Base-by-base conservation (phyloP, 495 filamentous ascomycete genomes). In the Lasiosphaeriaceae sp. region DNA sequence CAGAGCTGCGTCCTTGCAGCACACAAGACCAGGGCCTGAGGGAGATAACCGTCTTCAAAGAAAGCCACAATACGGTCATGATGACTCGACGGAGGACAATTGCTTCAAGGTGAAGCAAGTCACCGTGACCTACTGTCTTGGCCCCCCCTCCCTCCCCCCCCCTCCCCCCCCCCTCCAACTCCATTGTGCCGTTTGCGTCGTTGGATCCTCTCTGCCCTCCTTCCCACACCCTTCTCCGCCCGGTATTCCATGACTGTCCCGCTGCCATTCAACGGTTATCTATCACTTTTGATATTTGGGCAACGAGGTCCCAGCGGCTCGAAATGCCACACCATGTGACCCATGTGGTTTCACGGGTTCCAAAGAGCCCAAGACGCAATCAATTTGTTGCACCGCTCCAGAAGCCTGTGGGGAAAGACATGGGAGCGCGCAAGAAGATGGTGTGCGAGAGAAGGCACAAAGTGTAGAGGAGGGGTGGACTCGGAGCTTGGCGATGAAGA, bases 271-370 rank as follows among this genome's bases (percentile, higher is more conserved):
- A 37, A 43, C 2, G 39, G 14, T 12, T 17, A 43, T 43, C 39
- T 43, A 43, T 16, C 39, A 14, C 12, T 43, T 11, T 22, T 24
- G 53, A 47, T 19, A 48, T 22, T 26, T 48, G 3, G 51, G 21
- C 24, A 29, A 49, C 35, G n/a, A 43, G n/a, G 39, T 5, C 1
- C 39, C 12, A 43, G 39, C 39, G 19, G 45, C 34, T 44, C 43
- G 54, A 51, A 56, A 52, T 57, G 54, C 57, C 54, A 59, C 57
- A 60, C 57, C 65, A 67, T 67, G 62, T 65, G 62, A 63, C 52
- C 58, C 51, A 48, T 43, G 39, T 24, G 41, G 50, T 63, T 57
- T 55, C 57, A 67, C 52, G 31, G 23, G 23, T 52, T 47, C 45
- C 20, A 21, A 57, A 44, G 11, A 53, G 29, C 31, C 41, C 50